These are phyloP conservation scores for Camelina hispida DNA, from an alignment of 345 rosid genomes.

Conservation along the genomic window DNA sequence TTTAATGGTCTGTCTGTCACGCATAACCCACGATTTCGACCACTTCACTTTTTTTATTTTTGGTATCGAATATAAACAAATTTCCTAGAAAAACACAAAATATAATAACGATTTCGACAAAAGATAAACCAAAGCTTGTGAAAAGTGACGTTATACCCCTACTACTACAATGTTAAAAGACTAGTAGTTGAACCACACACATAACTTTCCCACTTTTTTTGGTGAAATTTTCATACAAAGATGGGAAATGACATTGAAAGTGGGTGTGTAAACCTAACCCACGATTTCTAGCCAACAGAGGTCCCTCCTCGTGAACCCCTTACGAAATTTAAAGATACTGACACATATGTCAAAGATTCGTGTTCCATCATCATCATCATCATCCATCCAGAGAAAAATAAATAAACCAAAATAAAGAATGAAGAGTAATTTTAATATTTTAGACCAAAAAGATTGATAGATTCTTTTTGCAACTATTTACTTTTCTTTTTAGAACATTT, in stretches of 20 bases:
- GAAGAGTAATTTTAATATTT: constrained; percentile 3
- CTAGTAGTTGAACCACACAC: constrained; percentile 41
- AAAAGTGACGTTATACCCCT: constrained; percentile 35
- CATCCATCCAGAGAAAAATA: background rate
- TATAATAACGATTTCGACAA: constrained; percentile 15
- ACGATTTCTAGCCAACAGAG: constrained; percentile 39
- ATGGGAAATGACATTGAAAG: constrained; percentile 42
- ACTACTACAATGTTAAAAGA: constrained; percentile 20
- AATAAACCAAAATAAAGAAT: background rate
- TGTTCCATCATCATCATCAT: constrained; percentile 32
- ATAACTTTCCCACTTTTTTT: constrained; percentile 23
- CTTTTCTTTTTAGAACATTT: constrained; percentile 28
- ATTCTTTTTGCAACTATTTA: constrained; percentile 35
- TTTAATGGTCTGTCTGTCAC: constrained; percentile 46
- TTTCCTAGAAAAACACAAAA: constrained; percentile 12
- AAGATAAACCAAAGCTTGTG: constrained; percentile 25
- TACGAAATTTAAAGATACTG: constrained; percentile 22
- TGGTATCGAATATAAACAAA: constrained; percentile 19
- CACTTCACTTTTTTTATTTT: constrained; percentile 18
- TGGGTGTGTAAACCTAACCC: constrained; percentile 44
- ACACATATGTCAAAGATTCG: constrained; percentile 41
- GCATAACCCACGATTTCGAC: constrained; percentile 41
- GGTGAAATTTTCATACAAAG: constrained; percentile 35
- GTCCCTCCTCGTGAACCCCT: constrained; percentile 40
- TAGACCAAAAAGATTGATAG: constrained; percentile 15